These are phyloP conservation scores for Fraxinus pennsylvanica DNA, from an alignment of 257 asterid species.

Conservation along the genomic window DNA sequence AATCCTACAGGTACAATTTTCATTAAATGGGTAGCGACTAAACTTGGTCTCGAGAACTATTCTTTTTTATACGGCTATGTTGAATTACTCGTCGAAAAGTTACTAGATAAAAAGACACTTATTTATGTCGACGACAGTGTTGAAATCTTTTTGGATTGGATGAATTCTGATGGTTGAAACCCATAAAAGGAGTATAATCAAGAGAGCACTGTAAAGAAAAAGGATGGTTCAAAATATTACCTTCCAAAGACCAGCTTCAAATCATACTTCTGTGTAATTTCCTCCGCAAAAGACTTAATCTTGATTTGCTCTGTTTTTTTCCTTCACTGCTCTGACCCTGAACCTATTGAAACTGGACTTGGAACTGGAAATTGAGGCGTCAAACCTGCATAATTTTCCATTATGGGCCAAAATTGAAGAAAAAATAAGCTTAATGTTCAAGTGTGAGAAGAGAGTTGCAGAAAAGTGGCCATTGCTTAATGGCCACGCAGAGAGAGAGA, in stretches of 20 bases:
- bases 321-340: constrained; percentile 70
- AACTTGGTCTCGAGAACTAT: too few species aligned
- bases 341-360: constrained; percentile 32
- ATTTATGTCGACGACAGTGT: too few species aligned
- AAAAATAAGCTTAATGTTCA: constrained; percentile 24
- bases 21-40: too few species aligned
- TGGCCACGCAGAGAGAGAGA: neutral
- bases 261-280: constrained; percentile 75
- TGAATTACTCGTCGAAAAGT: too few species aligned
- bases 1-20: too few species aligned
- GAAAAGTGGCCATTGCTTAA: constrained; percentile 56
- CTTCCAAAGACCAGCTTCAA: constrained; percentile 99
- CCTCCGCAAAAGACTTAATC: constrained; percentile 66
- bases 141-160: neutral
- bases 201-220: neutral
- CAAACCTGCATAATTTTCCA: constrained; percentile 23
- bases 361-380: constrained; percentile 23
- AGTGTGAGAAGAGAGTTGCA: constrained; percentile 44
- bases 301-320: constrained; percentile 68
- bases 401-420: constrained; percentile 20
- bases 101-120: too few species aligned
- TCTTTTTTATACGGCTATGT: too few species aligned
- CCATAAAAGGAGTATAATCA: constrained; percentile 2
- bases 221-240: constrained; percentile 25
- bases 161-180: neutral